Evolutionary conservation across 2,329 filamentous ascomycete species (phyloP).

Genomic region (Pleurostoma richardsiae): DNA sequence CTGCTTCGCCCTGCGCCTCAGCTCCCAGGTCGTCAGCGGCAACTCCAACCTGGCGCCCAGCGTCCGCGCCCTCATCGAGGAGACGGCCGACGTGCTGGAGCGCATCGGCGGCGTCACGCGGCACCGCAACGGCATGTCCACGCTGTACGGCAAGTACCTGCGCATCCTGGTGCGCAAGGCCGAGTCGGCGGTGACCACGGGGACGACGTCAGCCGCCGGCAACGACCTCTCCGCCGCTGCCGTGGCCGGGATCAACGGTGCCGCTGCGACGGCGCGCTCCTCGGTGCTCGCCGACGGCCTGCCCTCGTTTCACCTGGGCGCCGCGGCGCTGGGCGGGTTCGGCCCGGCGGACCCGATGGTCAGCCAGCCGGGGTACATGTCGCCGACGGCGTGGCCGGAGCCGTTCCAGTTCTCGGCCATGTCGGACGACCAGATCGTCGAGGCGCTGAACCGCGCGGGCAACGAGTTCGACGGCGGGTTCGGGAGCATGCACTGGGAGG

Average conservation of each 20-base stretch:
- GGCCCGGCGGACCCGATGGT: slow-evolving; percentile 11
- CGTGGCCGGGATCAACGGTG: slow-evolving; percentile 4
- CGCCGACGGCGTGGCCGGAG: slow-evolving; percentile 35
- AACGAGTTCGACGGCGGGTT: slow-evolving; percentile 52
- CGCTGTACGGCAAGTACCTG: slow-evolving; percentile 40
- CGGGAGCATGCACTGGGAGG: slow-evolving; percentile 53
- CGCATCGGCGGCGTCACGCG: slow-evolving; percentile 61
- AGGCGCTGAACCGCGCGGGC: slow-evolving; percentile 59
- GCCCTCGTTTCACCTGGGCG: neutral
- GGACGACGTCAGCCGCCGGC: slow-evolving; percentile 6
- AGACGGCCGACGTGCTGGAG: slow-evolving; percentile 64
- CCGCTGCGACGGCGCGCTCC: neutral
- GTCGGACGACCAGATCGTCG: slow-evolving; percentile 64
- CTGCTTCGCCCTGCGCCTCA: slow-evolving; percentile 62
- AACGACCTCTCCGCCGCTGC: slow-evolving; percentile 1
- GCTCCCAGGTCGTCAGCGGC: slow-evolving; percentile 51
- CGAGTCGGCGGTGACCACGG: slow-evolving; percentile 12
- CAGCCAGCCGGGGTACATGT: neutral
- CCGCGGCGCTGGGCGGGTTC: slow-evolving; percentile 1
- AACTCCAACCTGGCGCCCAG: slow-evolving; percentile 57
- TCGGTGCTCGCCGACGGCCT: neutral
- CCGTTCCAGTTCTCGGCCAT: slow-evolving; percentile 61
- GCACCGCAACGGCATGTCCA: slow-evolving; percentile 63
- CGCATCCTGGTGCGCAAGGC: slow-evolving; percentile 37
- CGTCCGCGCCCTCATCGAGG: slow-evolving; percentile 59